Evolutionary conservation across 208 protist species (phyloP).

Genomic region (Acanthamoeba triangularis): DNA sequence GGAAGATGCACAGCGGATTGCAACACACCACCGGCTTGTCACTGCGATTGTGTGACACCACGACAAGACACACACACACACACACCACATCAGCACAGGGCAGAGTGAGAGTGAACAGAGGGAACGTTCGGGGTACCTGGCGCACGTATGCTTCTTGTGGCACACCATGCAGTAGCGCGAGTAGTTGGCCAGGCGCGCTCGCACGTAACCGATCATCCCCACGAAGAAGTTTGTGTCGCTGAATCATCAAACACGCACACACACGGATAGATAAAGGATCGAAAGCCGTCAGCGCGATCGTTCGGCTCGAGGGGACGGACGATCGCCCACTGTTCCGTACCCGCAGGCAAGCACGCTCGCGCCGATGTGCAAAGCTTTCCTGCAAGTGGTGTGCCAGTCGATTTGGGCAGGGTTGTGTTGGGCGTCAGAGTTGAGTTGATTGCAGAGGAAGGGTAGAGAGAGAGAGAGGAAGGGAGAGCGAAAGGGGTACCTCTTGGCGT

Average conservation of each 20-base stretch:
- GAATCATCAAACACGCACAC: background rate
- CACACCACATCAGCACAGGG: background rate
- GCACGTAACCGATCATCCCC: conserved; percentile 43
- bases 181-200: conserved; percentile 22
- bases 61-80: background rate
- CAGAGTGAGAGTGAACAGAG: background rate
- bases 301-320: too few species aligned
- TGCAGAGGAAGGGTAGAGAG: background rate
- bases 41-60: background rate
- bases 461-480: background rate
- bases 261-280: background rate
- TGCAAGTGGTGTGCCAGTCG: too few species aligned
- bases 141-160: conserved; percentile 60
- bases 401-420: background rate
- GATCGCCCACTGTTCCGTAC: background rate
- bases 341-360: background rate
- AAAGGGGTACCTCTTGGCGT: background rate
- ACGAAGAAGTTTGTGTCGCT: conserved; percentile 46
- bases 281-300: background rate
- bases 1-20: conserved; percentile 54
- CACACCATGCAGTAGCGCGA: conserved; percentile 58
- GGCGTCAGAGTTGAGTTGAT: background rate
- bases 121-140: background rate
- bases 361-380: background rate
- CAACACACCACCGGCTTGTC: conserved; percentile 59